Percentiles rank a stretch among this genome's conserved stretches.
Conservation (phyloP, 2,329 filamentous ascomycete genomes). For the Colletotrichum siamense region DNA sequence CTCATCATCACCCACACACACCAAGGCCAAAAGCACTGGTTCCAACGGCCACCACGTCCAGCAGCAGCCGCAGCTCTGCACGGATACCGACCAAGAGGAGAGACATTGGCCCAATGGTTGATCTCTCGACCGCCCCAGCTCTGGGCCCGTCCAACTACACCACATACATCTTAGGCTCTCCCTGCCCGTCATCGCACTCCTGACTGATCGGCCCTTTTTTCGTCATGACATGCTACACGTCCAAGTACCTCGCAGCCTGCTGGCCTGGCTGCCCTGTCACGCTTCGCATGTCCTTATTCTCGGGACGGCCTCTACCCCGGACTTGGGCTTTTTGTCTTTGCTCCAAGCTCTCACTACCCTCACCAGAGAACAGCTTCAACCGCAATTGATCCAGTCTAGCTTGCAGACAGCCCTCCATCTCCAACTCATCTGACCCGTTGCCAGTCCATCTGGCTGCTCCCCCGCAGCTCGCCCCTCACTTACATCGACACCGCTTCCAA, state of each 20-base stretch:
- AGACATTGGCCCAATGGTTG: neutral
- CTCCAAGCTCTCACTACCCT: neutral
- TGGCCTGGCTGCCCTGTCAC: neutral
- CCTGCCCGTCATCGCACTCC: neutral
- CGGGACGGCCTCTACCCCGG: neutral
- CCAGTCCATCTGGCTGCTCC: neutral
- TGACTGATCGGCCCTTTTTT: slow-evolving; percentile 14
- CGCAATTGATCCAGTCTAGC: neutral
- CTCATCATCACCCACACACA: neutral
- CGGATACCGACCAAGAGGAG: neutral
- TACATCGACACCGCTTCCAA: neutral
- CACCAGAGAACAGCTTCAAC: neutral
- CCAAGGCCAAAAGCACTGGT: neutral
- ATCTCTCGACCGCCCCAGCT: neutral
- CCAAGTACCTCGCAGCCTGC: neutral
- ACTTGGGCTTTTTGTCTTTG: neutral
- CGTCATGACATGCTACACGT: slow-evolving; percentile 4
- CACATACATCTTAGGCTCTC: neutral
- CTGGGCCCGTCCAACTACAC: neutral
- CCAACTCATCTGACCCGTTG: neutral
- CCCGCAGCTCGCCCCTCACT: neutral
- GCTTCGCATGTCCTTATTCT: neutral
- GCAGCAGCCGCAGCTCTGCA: neutral
- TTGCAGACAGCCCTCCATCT: neutral
- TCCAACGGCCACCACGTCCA: neutral